A percentile compares a stretch with the other conserved stretches of the same genome.
Evolutionary conservation across 805 yeast species (phyloP).

Genomic region (Wickerhamomyces rabaulensis): DNA sequence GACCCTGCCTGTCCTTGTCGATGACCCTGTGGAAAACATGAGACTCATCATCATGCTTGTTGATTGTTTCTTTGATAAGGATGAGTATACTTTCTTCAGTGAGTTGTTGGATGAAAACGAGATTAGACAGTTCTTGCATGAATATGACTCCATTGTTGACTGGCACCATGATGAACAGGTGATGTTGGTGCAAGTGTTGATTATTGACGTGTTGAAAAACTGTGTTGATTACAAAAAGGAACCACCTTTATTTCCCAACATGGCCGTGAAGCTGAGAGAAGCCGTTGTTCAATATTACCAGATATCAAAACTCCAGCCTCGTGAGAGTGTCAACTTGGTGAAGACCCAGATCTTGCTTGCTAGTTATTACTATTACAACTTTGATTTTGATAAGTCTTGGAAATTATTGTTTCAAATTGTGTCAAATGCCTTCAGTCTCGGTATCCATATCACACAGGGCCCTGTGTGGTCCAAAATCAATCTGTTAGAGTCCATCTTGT

Average conservation of each 20-base stretch:
- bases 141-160: background rate
- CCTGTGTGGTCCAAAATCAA: conserved; percentile 18
- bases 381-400: conserved; percentile 18
- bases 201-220: conserved; percentile 18
- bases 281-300: conserved; percentile 14
- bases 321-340: conserved; percentile 11
- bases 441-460: conserved; percentile 17
- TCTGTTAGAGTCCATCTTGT: conserved; percentile 15
- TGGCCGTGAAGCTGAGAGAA: background rate
- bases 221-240: conserved; percentile 1
- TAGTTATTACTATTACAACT: conserved; percentile 16
- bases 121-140: conserved; percentile 9
- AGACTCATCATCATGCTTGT: conserved; percentile 8
- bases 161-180: conserved; percentile 18
- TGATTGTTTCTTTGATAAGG: conserved; percentile 11
- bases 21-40: conserved; percentile 4
- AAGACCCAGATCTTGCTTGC: conserved; percentile 16
- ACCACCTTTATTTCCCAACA: conserved; percentile 1
- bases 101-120: conserved; percentile 14
- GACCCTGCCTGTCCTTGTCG: conserved; percentile 8
- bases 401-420: conserved; percentile 17
- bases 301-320: conserved; percentile 13
- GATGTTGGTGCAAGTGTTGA: conserved; percentile 14
- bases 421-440: conserved; percentile 17
- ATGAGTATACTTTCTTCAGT: conserved; percentile 8